Conservation (phyloP, 768 basidiomycete genomes). For the Rhodosporidiobolus sp. region DNA sequence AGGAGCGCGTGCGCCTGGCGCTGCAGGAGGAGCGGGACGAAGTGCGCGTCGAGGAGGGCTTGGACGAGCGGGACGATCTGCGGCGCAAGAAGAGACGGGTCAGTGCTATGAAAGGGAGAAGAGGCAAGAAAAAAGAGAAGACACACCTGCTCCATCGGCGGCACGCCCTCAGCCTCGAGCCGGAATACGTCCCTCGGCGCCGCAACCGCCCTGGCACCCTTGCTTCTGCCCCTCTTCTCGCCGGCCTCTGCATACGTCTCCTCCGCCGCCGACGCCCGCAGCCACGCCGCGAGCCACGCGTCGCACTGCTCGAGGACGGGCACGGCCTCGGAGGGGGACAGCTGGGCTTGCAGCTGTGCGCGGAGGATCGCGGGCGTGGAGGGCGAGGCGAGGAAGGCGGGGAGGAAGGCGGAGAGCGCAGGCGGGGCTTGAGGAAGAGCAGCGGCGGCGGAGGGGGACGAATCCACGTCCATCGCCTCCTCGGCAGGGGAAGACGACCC, state of each 20-base stretch:
- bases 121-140: too few species aligned
- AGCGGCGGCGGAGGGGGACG: not conserved
- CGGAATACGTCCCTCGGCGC: not conserved
- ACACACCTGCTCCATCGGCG: conserved; percentile 22
- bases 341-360: conserved; percentile 23
- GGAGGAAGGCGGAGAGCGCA: conserved; percentile 25
- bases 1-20: conserved; percentile 36
- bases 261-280: not conserved
- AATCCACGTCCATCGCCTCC: conserved; percentile 13
- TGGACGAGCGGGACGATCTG: conserved; percentile 37
- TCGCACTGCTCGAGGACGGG: conserved; percentile 34
- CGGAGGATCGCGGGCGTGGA: conserved; percentile 31
- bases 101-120: not conserved
- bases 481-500: not conserved
- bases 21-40: conserved; percentile 39
- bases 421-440: conserved; percentile 6
- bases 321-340: conserved; percentile 25
- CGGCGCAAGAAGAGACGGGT: not conserved
- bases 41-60: conserved; percentile 39
- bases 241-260: not conserved
- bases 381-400: conserved; percentile 17
- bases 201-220: conserved; percentile 14
- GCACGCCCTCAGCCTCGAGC: not conserved
- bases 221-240: conserved; percentile 4
- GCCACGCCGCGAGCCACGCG: conserved; percentile 33